phyloP scores from a whole-genome alignment of 1,284 basidiomycete genomes.

The Ceratobasidium sp. region DNA sequence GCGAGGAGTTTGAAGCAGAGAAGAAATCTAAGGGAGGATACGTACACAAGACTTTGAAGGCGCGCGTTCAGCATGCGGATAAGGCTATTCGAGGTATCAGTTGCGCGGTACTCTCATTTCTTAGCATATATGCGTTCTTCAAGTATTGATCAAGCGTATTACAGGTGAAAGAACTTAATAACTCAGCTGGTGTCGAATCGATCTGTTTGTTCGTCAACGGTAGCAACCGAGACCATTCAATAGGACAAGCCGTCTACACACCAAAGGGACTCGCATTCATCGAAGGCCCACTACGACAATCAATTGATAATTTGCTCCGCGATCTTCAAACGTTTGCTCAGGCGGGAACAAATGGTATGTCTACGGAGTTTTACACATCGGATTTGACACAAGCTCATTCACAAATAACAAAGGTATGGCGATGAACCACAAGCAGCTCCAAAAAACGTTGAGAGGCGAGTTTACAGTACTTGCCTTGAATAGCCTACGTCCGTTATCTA shows the following conservation, averaged over 20 bases:
- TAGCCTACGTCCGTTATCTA: background rate
- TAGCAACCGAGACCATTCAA: background rate
- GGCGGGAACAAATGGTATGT: constrained; percentile 9
- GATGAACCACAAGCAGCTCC: background rate
- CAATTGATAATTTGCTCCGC: background rate
- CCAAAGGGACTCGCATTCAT: background rate
- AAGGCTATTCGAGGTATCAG: background rate
- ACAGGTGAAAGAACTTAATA: background rate
- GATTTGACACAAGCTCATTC: background rate
- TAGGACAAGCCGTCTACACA: background rate
- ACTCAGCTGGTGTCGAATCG: background rate
- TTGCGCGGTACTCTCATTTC: background rate
- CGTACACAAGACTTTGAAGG: background rate
- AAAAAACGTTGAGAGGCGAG: background rate
- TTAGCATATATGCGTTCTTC: no score
- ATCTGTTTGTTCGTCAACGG: constrained; percentile 1
- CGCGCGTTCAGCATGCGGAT: constrained; percentile 3
- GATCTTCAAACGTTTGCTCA: background rate
- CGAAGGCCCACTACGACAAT: background rate
- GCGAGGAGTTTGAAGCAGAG: background rate
- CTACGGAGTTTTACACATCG: background rate
- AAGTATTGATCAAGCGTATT: no score
- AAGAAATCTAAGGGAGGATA: background rate
- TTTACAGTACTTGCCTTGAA: background rate
- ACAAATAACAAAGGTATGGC: background rate